Evolutionary conservation across 2,329 filamentous ascomycete genomes (phyloP).

Genomic region (Rosellinia necatrix): DNA sequence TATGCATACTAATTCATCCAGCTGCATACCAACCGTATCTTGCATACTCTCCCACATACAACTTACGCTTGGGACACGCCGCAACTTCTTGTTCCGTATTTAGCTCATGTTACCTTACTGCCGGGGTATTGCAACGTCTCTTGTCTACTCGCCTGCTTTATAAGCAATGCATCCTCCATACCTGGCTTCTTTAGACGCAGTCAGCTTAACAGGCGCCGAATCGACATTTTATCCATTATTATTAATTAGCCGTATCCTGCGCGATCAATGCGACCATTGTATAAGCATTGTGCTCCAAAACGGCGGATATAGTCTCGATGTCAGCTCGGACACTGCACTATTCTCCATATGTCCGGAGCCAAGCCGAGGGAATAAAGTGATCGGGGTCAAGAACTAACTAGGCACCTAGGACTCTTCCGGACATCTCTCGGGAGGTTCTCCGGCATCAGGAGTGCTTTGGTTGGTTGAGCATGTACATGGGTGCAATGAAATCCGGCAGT

Average conservation of each 20-base stretch:
- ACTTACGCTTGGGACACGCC: too few species aligned
- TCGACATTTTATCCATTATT: too few species aligned
- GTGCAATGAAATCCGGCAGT: too few species aligned
- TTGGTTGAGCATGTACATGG: too few species aligned
- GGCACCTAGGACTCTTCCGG: too few species aligned
- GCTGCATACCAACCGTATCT: slow-evolving; percentile 7
- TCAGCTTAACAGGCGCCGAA: background rate
- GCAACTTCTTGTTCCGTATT: slow-evolving; percentile 2
- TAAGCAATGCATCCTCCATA: slow-evolving; percentile 1
- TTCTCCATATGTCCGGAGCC: background rate
- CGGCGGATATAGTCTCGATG: background rate
- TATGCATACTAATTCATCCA: background rate
- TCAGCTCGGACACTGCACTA: background rate
- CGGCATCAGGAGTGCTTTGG: too few species aligned
- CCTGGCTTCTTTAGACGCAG: background rate
- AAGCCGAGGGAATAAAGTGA: too few species aligned
- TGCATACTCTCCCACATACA: slow-evolving; percentile 17
- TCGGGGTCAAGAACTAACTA: too few species aligned
- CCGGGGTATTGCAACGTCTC: slow-evolving; percentile 20
- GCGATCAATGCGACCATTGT: background rate
- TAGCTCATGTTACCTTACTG: slow-evolving; percentile 14
- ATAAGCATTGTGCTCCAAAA: too few species aligned
- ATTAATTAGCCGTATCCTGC: too few species aligned
- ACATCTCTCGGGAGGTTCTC: too few species aligned
- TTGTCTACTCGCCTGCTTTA: slow-evolving; percentile 11